Percentiles rank a stretch among this genome's conserved stretches.
phyloP scores from a whole-genome alignment of 2,329 filamentous ascomycete species.

The Coniochaeta sp. region DNA sequence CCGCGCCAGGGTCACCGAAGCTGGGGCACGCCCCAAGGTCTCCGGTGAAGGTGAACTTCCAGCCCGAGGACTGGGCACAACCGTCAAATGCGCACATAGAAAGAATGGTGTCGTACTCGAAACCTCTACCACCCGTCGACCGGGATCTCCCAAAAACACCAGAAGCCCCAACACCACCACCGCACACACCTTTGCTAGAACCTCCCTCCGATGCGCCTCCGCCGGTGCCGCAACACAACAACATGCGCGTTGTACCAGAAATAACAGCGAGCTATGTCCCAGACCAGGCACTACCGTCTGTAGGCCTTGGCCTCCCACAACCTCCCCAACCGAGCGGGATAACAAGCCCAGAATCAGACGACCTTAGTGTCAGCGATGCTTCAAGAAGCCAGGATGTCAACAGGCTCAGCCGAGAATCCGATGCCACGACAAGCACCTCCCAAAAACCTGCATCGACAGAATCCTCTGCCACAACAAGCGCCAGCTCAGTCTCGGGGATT shows the following conservation, averaged over 20 bases:
- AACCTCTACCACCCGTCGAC: slow-evolving; percentile 14
- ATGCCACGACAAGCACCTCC: slow-evolving; percentile 40
- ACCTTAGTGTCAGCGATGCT: slow-evolving; percentile 24
- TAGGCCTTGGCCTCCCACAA: not conserved
- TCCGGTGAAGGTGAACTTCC: slow-evolving; percentile 48
- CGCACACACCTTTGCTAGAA: slow-evolving; percentile 22
- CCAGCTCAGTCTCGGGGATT: slow-evolving; percentile 46
- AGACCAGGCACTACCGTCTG: slow-evolving; percentile 5
- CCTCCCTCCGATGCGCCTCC: not conserved
- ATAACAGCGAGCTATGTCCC: slow-evolving; percentile 1
- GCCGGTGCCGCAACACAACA: slow-evolving; percentile 9
- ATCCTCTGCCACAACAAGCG: slow-evolving; percentile 48
- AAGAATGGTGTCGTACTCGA: slow-evolving; percentile 8
- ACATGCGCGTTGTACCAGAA: slow-evolving; percentile 8
- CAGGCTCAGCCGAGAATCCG: slow-evolving; percentile 47
- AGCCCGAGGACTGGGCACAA: slow-evolving; percentile 43
- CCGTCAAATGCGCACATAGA: slow-evolving; percentile 48
- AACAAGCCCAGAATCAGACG: slow-evolving; percentile 23
- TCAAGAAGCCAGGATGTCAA: slow-evolving; percentile 28
- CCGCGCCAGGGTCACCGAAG: slow-evolving; percentile 29
- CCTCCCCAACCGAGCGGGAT: slow-evolving; percentile 2
- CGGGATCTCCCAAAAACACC: slow-evolving; percentile 25
- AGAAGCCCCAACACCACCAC: slow-evolving; percentile 28
- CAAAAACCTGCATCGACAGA: slow-evolving; percentile 42
- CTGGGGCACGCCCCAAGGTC: slow-evolving; percentile 47